Evolutionary conservation across 495 filamentous ascomycete species (phyloP).

Genomic region (Penicillium malachiteum): DNA sequence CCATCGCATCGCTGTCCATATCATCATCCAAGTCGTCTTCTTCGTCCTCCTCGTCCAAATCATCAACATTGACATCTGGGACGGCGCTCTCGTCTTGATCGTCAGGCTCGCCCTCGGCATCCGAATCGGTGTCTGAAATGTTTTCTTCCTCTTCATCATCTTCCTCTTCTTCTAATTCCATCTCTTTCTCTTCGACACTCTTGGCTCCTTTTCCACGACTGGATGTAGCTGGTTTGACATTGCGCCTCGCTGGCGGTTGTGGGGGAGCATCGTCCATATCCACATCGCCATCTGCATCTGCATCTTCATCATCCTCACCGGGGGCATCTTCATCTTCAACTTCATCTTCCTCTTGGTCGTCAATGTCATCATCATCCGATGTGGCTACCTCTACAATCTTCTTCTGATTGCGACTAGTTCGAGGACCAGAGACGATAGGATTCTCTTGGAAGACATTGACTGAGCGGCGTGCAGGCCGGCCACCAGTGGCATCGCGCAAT

Average conservation of each 20-base stretch:
- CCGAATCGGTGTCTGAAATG: constrained; percentile 46
- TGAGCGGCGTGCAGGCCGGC: constrained; percentile 35
- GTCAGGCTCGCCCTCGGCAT: constrained; percentile 52
- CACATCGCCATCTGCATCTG: constrained; percentile 54
- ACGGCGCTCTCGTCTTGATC: constrained; percentile 48
- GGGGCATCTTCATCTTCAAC: constrained; percentile 56
- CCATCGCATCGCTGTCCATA: constrained; percentile 61
- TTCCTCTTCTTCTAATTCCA: constrained; percentile 50
- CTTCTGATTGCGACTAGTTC: constrained; percentile 63
- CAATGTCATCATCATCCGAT: constrained; percentile 56
- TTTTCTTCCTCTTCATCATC: constrained; percentile 49
- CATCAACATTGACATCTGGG: constrained; percentile 38
- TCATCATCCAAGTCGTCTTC: constrained; percentile 63
- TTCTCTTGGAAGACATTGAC: constrained; percentile 53
- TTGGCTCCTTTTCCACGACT: constrained; percentile 41
- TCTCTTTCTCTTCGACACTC: constrained; percentile 60
- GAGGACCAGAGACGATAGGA: constrained; percentile 60
- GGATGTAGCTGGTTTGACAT: constrained; percentile 26
- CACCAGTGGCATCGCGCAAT: constrained; percentile 69
- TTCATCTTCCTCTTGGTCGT: constrained; percentile 61
- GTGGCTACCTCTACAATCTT: constrained; percentile 66
- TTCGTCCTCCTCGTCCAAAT: constrained; percentile 51
- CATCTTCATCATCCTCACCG: constrained; percentile 59
- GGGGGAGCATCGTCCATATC: constrained; percentile 56
- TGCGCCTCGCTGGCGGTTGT: constrained; percentile 38